phyloP scores from a whole-genome alignment of 148 eudicot species.

The Chenopodium formosanum region DNA sequence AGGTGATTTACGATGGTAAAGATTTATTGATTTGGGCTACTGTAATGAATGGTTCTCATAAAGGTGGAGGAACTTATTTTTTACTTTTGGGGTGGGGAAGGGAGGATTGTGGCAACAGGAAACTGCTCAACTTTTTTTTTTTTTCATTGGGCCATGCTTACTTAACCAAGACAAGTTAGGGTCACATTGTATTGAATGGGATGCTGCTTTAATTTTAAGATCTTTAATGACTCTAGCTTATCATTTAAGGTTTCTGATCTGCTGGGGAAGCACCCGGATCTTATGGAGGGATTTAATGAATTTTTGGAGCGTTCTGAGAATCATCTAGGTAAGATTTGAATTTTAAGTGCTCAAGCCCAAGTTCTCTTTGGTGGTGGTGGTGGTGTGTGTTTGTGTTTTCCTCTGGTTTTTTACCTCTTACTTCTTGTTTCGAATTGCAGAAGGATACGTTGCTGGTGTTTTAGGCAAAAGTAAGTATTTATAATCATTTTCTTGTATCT shows the following conservation, averaged over 20 bases:
- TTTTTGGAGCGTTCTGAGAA: slow-evolving; percentile 86
- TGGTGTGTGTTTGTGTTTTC: not conserved
- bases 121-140: not conserved
- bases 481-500: not conserved
- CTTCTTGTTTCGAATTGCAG: slow-evolving; percentile 43
- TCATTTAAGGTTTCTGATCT: slow-evolving; percentile 80
- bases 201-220: not conserved
- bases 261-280: slow-evolving; percentile 85
- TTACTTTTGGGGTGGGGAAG: not conserved
- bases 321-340: slow-evolving; percentile 54
- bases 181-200: not conserved
- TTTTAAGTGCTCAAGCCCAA: not conserved
- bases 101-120: not conserved
- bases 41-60: not conserved
- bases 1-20: no score
- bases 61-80: not conserved
- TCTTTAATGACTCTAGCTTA: not conserved
- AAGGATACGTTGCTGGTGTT: slow-evolving; percentile 90
- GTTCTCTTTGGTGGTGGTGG: not conserved
- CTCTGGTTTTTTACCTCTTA: not conserved
- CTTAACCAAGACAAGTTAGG: no score
- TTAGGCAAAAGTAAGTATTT: slow-evolving; percentile 76
- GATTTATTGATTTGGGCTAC: not conserved
- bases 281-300: slow-evolving; percentile 94
- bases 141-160: no score